Percentiles rank a stretch among this genome's conserved stretches.
These are phyloP conservation scores for Pseudoperonospora humuli DNA, from an alignment of 352 stramenopile species.

Conservation along the genomic window DNA sequence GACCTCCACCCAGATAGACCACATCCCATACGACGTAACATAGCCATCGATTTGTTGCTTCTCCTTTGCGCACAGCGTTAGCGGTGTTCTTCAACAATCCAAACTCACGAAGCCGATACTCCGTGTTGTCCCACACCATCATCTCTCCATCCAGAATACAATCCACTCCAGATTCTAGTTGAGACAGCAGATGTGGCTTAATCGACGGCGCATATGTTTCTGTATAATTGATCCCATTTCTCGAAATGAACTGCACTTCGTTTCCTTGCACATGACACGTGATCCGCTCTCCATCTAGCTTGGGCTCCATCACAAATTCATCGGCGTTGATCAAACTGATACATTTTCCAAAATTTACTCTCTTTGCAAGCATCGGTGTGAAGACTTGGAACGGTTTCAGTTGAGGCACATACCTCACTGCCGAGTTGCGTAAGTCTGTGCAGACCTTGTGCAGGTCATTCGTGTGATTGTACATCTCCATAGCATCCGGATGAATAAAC, in stretches of 20 bases:
- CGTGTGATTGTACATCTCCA: slow-evolving; percentile 86
- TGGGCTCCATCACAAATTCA: slow-evolving; percentile 78
- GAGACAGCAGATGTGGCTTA: slow-evolving; percentile 47
- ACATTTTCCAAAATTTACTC: slow-evolving; percentile 77
- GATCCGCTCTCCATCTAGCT: slow-evolving; percentile 79
- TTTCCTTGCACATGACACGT: slow-evolving; percentile 61
- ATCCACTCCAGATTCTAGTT: slow-evolving; percentile 50
- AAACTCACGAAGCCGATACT: slow-evolving; percentile 72
- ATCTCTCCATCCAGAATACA: slow-evolving; percentile 84
- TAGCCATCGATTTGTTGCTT: slow-evolving; percentile 62
- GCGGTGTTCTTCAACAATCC: slow-evolving; percentile 75
- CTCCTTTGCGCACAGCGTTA: slow-evolving; percentile 40
- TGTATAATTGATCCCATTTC: slow-evolving; percentile 80
- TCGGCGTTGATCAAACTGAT: slow-evolving; percentile 60
- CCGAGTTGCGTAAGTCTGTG: slow-evolving; percentile 63
- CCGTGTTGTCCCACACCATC: slow-evolving; percentile 84
- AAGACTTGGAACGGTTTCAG: slow-evolving; percentile 82
- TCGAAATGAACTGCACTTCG: slow-evolving; percentile 75
- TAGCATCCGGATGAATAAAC: slow-evolving; percentile 73
- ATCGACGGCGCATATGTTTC: slow-evolving; percentile 61
- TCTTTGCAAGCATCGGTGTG: slow-evolving; percentile 81
- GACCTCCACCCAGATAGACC: slow-evolving; percentile 53
- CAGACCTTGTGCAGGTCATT: slow-evolving; percentile 79
- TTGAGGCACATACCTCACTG: slow-evolving; percentile 69
- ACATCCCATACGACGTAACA: slow-evolving; percentile 84